Conservation (phyloP, 2,329 filamentous ascomycete species). For the Laburnicola sp. region DNA sequence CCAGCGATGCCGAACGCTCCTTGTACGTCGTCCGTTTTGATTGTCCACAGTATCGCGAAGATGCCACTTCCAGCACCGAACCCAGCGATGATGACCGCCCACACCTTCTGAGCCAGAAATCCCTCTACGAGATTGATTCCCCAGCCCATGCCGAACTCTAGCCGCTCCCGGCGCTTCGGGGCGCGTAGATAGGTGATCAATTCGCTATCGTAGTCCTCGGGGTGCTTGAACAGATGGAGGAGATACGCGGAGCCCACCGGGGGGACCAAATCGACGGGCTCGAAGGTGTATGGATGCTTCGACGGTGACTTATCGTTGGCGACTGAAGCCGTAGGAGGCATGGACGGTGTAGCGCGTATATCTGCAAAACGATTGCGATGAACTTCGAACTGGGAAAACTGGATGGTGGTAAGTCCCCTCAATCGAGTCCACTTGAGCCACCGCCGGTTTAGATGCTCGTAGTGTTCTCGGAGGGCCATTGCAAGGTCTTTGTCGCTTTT, state of each 20-base stretch:
- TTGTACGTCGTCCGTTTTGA: constrained; percentile 40
- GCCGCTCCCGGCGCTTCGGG: constrained; percentile 37
- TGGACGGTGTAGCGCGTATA: constrained; percentile 43
- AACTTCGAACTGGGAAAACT: constrained; percentile 47
- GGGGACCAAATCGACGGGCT: constrained; percentile 43
- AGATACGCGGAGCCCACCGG: constrained; percentile 46
- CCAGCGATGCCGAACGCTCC: constrained; percentile 47
- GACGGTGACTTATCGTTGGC: constrained; percentile 24
- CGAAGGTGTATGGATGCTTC: constrained; percentile 41
- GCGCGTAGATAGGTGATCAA: constrained; percentile 42
- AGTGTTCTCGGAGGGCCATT: constrained; percentile 38
- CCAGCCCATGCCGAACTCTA: constrained; percentile 45
- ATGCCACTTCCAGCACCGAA: constrained; percentile 39
- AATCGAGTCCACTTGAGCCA: constrained; percentile 40
- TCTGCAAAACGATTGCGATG: constrained; percentile 48
- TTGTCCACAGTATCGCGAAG: constrained; percentile 43
- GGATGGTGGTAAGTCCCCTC: constrained; percentile 42
- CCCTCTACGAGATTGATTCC: constrained; percentile 47
- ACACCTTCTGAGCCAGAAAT: constrained; percentile 43
- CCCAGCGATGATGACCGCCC: constrained; percentile 29
- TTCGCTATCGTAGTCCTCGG: constrained; percentile 46
- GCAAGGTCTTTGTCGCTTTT: constrained; percentile 44
- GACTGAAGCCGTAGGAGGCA: constrained; percentile 34
- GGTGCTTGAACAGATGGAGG: constrained; percentile 46
- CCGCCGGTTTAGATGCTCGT: constrained; percentile 37